These are phyloP conservation scores for Hyparrhenia diplandra DNA, from an alignment of 176 grass and related monocot species.

Conservation along the genomic window DNA sequence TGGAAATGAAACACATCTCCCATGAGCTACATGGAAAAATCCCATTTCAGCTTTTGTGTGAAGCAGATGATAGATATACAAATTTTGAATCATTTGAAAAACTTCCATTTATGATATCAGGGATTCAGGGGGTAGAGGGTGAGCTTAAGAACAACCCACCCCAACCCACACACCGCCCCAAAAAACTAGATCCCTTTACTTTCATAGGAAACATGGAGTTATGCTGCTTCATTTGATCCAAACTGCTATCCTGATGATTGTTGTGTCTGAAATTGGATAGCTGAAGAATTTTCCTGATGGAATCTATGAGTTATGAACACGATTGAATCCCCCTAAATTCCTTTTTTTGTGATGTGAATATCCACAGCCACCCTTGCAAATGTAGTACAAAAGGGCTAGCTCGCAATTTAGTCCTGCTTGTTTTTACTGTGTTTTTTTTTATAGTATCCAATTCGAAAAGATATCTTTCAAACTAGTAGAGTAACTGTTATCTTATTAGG, in stretches of 20 bases:
- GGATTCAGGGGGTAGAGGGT: not conserved
- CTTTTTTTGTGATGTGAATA: not conserved
- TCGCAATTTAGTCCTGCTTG: not conserved
- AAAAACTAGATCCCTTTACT: too few species aligned
- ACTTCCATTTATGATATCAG: not conserved
- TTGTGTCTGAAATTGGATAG: not conserved
- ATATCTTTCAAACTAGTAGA: not conserved
- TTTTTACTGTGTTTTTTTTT: not conserved
- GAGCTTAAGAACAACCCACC: not conserved
- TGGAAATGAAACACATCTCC: not conserved
- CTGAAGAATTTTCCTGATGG: not conserved
- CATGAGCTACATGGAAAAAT: too few species aligned
- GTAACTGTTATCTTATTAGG: not conserved
- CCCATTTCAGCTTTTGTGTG: not conserved
- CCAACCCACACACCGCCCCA: too few species aligned
- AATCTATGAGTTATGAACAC: not conserved
- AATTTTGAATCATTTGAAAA: not conserved
- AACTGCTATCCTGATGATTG: not conserved
- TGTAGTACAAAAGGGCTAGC: not conserved
- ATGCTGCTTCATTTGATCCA: not conserved
- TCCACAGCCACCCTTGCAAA: not conserved
- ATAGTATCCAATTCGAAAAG: not conserved
- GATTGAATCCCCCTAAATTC: not conserved
- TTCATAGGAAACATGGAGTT: not conserved
- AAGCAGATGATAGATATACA: not conserved